phyloP scores from a whole-genome alignment of 257 asterid genomes.

The Fraxinus quadrangulata region DNA sequence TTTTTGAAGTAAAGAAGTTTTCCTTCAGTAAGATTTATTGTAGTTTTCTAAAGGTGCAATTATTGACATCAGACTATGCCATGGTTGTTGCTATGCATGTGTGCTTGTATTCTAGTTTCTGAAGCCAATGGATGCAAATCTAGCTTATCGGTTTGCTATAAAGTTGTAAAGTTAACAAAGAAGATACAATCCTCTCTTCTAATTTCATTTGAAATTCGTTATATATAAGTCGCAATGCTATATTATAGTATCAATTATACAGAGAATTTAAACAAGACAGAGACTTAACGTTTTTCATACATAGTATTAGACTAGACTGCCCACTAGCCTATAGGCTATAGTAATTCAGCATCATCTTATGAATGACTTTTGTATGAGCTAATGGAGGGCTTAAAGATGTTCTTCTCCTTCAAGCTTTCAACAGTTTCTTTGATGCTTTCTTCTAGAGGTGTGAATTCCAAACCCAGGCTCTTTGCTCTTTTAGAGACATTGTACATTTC shows the following conservation, averaged over 20 bases:
- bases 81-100: no score
- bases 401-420: slow-evolving; percentile 48
- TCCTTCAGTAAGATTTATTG: not conserved
- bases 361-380: not conserved
- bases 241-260: not conserved
- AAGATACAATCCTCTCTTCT: no score
- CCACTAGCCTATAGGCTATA: not conserved
- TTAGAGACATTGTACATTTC: slow-evolving; percentile 45
- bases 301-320: no score
- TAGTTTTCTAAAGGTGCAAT: no score
- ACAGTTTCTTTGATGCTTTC: slow-evolving; percentile 51
- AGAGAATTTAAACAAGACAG: not conserved
- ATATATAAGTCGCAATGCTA: not conserved
- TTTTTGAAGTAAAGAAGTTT: not conserved
- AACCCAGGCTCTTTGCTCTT: slow-evolving; percentile 36
- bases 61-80: no score
- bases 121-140: no score
- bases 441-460: slow-evolving; percentile 39
- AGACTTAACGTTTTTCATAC: not conserved
- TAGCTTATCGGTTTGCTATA: no score
- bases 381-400: slow-evolving; percentile 26
- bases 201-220: not conserved
- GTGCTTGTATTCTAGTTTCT: no score
- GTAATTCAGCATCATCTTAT: not conserved
- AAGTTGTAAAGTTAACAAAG: no score